phyloP scores from a whole-genome alignment of 352 stramenopile genomes.

The Globisporangium paroecandrum region DNA sequence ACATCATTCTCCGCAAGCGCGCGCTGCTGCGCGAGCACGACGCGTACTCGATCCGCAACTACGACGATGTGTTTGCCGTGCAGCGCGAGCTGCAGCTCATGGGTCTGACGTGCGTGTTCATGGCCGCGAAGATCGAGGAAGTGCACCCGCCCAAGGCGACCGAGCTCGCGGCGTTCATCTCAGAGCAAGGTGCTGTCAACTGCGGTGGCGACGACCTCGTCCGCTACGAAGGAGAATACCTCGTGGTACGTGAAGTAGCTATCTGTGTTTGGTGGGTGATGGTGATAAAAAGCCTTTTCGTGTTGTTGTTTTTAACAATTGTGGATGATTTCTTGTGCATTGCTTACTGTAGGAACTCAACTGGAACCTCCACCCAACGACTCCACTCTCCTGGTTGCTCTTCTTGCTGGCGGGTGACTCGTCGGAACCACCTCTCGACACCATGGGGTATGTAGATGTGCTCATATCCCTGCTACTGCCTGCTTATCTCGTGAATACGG shows the following conservation, averaged over 20 bases:
- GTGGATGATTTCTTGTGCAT: conserved; percentile 15
- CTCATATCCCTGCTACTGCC: not conserved
- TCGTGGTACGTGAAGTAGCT: conserved; percentile 37
- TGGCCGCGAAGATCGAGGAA: conserved; percentile 85
- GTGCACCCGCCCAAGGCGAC: conserved; percentile 71
- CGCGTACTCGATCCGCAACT: conserved; percentile 28
- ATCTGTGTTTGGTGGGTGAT: conserved; percentile 2
- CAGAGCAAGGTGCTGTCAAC: conserved; percentile 40
- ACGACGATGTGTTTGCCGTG: conserved; percentile 49
- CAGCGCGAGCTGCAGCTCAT: conserved; percentile 62
- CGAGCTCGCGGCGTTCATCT: conserved; percentile 61
- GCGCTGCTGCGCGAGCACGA: conserved; percentile 33
- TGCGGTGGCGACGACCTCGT: conserved; percentile 53
- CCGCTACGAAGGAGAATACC: conserved; percentile 54
- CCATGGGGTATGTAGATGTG: conserved; percentile 42
- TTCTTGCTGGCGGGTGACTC: conserved; percentile 72
- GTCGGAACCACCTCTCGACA: conserved; percentile 59
- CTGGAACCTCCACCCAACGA: conserved; percentile 79
- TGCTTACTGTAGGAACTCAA: conserved; percentile 52
- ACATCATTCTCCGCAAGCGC: conserved; percentile 67
- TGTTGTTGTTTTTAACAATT: conserved; percentile 17
- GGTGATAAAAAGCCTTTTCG: not conserved
- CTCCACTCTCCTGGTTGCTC: conserved; percentile 68
- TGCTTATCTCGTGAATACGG: not conserved
- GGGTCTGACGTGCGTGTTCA: conserved; percentile 66